Evolutionary conservation across 164 flowering plant species (phyloP).

Genomic region (Vitis riparia): DNA sequence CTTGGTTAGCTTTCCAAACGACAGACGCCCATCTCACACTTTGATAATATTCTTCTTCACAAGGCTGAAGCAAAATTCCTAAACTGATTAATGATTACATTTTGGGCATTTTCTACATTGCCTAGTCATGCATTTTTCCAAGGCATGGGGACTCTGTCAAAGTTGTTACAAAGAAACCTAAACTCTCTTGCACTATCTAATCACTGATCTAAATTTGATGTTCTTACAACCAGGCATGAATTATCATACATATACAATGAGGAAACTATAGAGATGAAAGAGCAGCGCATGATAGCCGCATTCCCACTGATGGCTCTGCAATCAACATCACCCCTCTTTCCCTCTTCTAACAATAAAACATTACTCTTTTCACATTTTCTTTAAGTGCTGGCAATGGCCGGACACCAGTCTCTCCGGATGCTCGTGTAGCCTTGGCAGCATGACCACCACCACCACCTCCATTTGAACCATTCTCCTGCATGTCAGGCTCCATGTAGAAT

Average conservation of each 20-base stretch:
- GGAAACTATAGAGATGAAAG: background rate
- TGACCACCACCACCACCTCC: slow-evolving; percentile 26
- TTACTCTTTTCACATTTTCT: slow-evolving; percentile 90
- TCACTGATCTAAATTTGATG: background rate
- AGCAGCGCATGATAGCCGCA: background rate
- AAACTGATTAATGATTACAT: no score
- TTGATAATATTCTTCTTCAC: no score
- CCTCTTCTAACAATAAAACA: slow-evolving; percentile 73
- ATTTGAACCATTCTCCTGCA: slow-evolving; percentile 54
- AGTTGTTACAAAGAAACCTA: no score
- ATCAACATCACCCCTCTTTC: slow-evolving; percentile 2
- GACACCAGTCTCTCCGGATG: slow-evolving; percentile 48
- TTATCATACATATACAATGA: slow-evolving; percentile 12
- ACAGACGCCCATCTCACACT: no score
- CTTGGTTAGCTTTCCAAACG: no score
- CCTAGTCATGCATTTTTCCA: no score
- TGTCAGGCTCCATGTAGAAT: slow-evolving; percentile 85
- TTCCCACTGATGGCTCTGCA: background rate
- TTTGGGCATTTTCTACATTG: no score
- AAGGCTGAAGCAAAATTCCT: no score
- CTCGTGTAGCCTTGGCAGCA: slow-evolving; percentile 26
- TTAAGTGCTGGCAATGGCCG: slow-evolving; percentile 83
- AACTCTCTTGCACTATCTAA: background rate
- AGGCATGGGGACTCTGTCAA: no score
- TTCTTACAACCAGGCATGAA: background rate